These are phyloP conservation scores for Ormosia emarginata DNA, from an alignment of 306 rosid genomes.

Conservation along the genomic window DNA sequence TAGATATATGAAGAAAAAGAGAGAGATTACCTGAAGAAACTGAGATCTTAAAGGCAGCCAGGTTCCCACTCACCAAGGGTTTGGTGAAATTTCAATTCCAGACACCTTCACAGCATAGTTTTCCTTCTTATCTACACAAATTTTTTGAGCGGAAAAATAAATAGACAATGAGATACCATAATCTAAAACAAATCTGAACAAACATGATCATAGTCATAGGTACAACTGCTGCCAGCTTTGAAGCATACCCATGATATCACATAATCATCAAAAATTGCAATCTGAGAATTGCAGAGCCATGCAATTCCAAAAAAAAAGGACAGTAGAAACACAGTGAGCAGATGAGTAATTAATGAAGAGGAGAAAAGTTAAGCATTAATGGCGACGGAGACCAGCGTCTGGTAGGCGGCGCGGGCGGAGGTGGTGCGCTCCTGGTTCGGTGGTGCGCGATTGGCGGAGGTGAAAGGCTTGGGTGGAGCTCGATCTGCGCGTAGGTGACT, in stretches of 20 bases:
- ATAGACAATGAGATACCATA: neutral
- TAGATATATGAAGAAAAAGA: neutral
- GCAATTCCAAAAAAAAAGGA: neutral
- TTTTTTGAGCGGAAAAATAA: neutral
- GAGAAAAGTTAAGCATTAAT: neutral
- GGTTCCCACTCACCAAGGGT: slow-evolving; percentile 63
- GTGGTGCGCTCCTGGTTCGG: too few species aligned
- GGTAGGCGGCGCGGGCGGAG: too few species aligned
- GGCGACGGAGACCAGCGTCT: too few species aligned
- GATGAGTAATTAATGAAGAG: neutral
- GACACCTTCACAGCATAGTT: slow-evolving; percentile 68
- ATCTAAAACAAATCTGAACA: neutral
- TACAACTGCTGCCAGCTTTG: neutral
- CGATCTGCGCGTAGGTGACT: too few species aligned
- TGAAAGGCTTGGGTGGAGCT: too few species aligned
- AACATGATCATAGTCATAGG: neutral
- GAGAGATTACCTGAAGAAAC: slow-evolving; percentile 63
- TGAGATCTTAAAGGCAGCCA: slow-evolving; percentile 68
- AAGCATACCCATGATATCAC: neutral
- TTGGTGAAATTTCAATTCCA: slow-evolving; percentile 54
- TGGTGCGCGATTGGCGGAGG: too few species aligned
- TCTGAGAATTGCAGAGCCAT: neutral
- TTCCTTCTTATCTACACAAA: slow-evolving; percentile 49
- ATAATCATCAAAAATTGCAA: neutral
- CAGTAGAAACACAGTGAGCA: neutral